Conservation (phyloP, 2,329 filamentous ascomycete species). For the Monosporascus sp. region DNA sequence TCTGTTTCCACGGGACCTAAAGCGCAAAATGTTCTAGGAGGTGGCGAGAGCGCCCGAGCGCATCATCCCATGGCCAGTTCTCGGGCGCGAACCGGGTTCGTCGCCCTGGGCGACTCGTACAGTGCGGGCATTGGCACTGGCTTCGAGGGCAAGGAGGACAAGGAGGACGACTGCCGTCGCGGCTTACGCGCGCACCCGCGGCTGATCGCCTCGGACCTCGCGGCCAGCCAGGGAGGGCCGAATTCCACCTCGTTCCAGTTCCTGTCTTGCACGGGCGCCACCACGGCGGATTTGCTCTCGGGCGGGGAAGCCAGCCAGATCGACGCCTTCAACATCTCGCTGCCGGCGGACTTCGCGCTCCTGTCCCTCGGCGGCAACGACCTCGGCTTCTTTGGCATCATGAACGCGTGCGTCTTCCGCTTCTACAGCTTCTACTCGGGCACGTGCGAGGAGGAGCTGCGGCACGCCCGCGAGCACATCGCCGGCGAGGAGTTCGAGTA, state of each 20-base stretch:
- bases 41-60: not conserved
- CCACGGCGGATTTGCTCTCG: conserved; percentile 33
- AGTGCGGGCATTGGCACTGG: conserved; percentile 44
- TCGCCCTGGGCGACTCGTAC: conserved; percentile 42
- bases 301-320: conserved; percentile 35
- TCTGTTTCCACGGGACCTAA: conserved; percentile 1
- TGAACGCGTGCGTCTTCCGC: conserved; percentile 45
- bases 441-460: conserved; percentile 37
- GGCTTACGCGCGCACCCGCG: conserved; percentile 37
- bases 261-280: conserved; percentile 43
- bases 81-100: conserved; percentile 27
- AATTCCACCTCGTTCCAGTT: conserved; percentile 35
- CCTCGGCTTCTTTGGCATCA: conserved; percentile 44
- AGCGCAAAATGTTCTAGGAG: conserved; percentile 11
- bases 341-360: conserved; percentile 36
- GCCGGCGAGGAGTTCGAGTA: conserved; percentile 32
- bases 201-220: conserved; percentile 35
- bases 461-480: conserved; percentile 28
- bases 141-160: conserved; percentile 33
- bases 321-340: conserved; percentile 33
- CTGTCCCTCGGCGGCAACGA: conserved; percentile 46
- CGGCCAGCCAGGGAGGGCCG: conserved; percentile 14
- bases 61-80: not conserved
- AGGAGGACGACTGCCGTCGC: conserved; percentile 36
- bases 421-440: conserved; percentile 45